Base-by-base conservation (phyloP, 805 yeast species). In the Schwanniomyces occidentalis region DNA sequence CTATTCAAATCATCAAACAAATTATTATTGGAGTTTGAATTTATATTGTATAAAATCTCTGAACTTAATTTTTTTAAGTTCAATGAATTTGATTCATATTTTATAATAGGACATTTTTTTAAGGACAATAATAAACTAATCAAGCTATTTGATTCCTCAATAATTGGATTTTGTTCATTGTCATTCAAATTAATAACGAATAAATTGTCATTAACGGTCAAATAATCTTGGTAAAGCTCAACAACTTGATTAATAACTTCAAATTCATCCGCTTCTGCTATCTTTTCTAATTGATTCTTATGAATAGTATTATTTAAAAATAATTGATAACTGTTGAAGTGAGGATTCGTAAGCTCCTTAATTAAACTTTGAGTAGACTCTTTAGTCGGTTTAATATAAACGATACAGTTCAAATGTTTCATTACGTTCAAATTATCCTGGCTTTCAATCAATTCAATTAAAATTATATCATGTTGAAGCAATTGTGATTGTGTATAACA, bases 231-330 rank as follows among this genome's bases (percentile, higher is more conserved):
- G 54, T 88, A 93, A 24, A 90, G 54, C 53, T 93, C 99, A 34
- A 83, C 79, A 4, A 93, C 88, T 39, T 76, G 76, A 4, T 72
- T 64, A 7, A 93, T 84, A 7, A 80, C 78, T 54, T 91, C 98
- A 49, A 80, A 70, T 52, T 86, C 93, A 58, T 93, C 99, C 3
- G 86, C 76, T 57, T 88, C 96, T 0, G 99, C 98, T 30, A 93
- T 55, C 32, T 85, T 71, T 55, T 93, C 99, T 46, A 93, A 58
- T 44, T 86, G 85, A 16, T 80, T 69, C 61, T 91, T 93, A 33
- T 78, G 71, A 19, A 90, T 73, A 10, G 78, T 67, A 55, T 89
- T 89, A 54, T 79, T 84, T 69, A 91, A 88, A 50, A 72, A 87
- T 13, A 93, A 56, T 50, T 82, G 82, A 60, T 93, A 93, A 22